These are phyloP conservation scores for Tylopilus plumbeoviolaceoides DNA, from an alignment of 768 basidiomycete species.

Conservation along the genomic window DNA sequence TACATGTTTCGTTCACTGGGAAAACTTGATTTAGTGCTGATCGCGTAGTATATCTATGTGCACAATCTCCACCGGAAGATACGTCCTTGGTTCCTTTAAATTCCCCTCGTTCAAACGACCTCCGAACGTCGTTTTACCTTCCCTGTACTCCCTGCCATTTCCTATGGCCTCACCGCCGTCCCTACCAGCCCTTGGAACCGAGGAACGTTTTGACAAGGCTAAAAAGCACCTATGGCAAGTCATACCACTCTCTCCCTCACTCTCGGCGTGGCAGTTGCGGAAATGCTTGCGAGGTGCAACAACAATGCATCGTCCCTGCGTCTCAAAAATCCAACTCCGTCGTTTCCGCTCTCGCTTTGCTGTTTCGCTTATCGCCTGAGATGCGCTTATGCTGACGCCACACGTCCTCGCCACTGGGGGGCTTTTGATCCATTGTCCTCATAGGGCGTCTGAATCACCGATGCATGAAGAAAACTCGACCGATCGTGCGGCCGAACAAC, in stretches of 20 bases:
- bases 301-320: conserved; percentile 10
- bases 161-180: conserved; percentile 26
- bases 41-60: conserved; percentile 40
- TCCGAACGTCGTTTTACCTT: conserved; percentile 22
- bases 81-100: conserved; percentile 29
- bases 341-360: conserved; percentile 7
- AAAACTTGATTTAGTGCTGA: conserved; percentile 37
- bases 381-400: conserved; percentile 30
- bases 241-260: conserved; percentile 1
- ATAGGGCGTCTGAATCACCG: conserved; percentile 32
- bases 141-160: conserved; percentile 17
- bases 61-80: conserved; percentile 35
- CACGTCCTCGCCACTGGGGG: conserved; percentile 20
- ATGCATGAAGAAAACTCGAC: conserved; percentile 17
- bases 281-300: conserved; percentile 11
- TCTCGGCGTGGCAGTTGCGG: conserved; percentile 3
- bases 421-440: conserved; percentile 17
- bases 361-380: conserved; percentile 21
- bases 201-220: conserved; percentile 34
- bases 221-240: conserved; percentile 36
- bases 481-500: conserved; percentile 11
- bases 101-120: conserved; percentile 23
- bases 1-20: conserved; percentile 33
- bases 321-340: conserved; percentile 14
- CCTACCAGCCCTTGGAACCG: conserved; percentile 14